Base-by-base conservation (phyloP, 1,284 basidiomycete genomes). In the Microstroma glucosiphilum region DNA sequence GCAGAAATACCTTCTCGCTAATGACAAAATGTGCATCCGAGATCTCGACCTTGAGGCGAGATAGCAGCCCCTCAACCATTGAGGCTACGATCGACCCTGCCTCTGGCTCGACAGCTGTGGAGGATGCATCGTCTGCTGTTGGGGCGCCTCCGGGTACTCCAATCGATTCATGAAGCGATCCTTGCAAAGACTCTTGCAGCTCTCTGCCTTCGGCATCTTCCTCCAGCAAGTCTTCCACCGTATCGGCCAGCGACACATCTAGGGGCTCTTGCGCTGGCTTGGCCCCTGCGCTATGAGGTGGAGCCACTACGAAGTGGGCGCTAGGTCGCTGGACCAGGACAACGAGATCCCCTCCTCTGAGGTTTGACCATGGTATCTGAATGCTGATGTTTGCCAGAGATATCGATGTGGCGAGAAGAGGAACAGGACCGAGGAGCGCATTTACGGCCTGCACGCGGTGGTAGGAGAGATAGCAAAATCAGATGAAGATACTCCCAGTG, bases 361-460 rank as follows among this genome's bases (percentile, higher is more conserved):
- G 62, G 58, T 72, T 70, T n/a, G 70, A 67, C 12, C 68, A 58
- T 17, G 72, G 72, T 41, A 73, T 63, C 58, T 72, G 70, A 12
- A 73, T 66, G 30, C 64, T 58, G 43, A 73, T 65, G 17, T 48
- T 58, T n/a, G 65, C 70, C n/a, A 73, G 62, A n/a, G 60, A 84
- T 26, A 92, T 92, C 56, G 86, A 83, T 56, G 85, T 83, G 21
- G 96, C 81, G 40, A 82, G 80, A 25, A 94, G 69, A 0, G 91
- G 91, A 41, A 90, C 80, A 25, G 84, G 85, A 23, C 81, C 76
- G n/a, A 94, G 81, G 59, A 89, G 81, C 12, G 82, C 76, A 79
- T 92, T 92, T 73, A 96, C 88, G 23, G 89, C 88, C 92, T 96
- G 65, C 40, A 4, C 15, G 37, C 57, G 19, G 49, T 42, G 21